phyloP scores from a whole-genome alignment of 371 early-diverging fungal species.

The Syncephalastrum monosporum region DNA sequence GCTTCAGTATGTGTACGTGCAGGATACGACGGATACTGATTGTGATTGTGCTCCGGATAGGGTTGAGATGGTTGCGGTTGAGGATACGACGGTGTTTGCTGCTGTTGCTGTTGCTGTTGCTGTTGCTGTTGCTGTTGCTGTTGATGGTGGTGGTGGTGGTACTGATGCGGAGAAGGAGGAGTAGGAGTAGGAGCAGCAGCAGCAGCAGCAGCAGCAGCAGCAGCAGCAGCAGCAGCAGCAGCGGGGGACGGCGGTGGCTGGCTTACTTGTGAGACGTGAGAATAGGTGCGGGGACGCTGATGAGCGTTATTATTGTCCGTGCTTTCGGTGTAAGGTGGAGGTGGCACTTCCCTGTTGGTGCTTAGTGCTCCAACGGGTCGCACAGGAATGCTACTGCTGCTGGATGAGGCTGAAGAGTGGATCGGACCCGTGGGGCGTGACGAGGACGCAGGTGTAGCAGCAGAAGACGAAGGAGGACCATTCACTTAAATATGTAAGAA shows the following conservation, averaged over 20 bases:
- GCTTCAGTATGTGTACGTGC: neutral
- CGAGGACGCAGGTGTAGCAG: neutral
- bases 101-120: constrained; percentile 7
- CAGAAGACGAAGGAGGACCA: too few species aligned
- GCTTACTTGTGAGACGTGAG: too few species aligned
- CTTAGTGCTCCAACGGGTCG: too few species aligned
- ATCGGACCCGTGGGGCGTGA: neutral
- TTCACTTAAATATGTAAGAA: too few species aligned
- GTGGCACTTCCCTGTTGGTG: too few species aligned
- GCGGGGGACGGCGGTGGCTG: neutral
- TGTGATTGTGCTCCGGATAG: neutral
- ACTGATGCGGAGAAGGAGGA: neutral
- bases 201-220: too few species aligned
- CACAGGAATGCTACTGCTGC: neutral
- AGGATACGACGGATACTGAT: constrained; percentile 1
- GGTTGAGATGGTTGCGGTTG: neutral
- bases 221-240: too few species aligned
- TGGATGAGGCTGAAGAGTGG: neutral
- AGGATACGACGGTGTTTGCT: neutral
- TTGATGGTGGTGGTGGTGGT: neutral
- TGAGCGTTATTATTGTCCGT: too few species aligned
- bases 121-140: constrained; percentile 6
- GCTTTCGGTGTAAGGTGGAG: too few species aligned
- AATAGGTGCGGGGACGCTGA: too few species aligned
- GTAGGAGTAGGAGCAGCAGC: neutral